Base-by-base conservation (phyloP, 306 rosid genomes). In the Dryas alaskensis region DNA sequence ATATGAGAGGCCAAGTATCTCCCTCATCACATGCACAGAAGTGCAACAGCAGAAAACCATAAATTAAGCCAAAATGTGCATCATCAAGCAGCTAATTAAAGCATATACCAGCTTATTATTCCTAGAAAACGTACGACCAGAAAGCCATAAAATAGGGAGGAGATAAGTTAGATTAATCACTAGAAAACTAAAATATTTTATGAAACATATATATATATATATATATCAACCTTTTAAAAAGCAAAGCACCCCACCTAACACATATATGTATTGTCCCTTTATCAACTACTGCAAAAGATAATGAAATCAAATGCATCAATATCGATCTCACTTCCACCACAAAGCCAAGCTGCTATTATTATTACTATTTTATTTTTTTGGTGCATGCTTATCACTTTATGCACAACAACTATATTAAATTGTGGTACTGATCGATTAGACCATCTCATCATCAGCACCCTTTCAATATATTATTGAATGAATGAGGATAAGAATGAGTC, bases 111-210 rank as follows among this genome's bases (percentile, higher is more conserved):
- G 63, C 45, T 59, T 10, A 2, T 65, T 65, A 62, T 57, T 60
- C 64, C 62, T n/a, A 10, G 59, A 76, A 77, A 78, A 78, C 25
- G 22, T 22, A 22, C 22, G 72, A 45, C 72, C 4, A 46, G 16
- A 39, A 50, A 46, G 7, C 65, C 80, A 80, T 69, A 59, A 69
- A 72, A 72, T 63, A 44, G 4, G 69, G 74, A 59, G 52, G 64
- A 73, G 87, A 83, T 86, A 88, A 83, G 70, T 46, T 59, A 22
- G 60, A 70, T 67, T 78, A 57, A 58, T 66, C 27, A 51, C 65
- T 40, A 10, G 66, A 46, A 25, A 44, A 40, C 17, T 12, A 54
- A 49, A 39, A 64, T 81, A 14, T 17, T 22, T 16, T 59, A 77
- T 58, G 52, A 14, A 73, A 40, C 10, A 7, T 40, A 14, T 22